Percentiles rank a stretch among this genome's conserved stretches.
Conservation (phyloP, 148 eudicot genomes). For the Euryodendron excelsum region DNA sequence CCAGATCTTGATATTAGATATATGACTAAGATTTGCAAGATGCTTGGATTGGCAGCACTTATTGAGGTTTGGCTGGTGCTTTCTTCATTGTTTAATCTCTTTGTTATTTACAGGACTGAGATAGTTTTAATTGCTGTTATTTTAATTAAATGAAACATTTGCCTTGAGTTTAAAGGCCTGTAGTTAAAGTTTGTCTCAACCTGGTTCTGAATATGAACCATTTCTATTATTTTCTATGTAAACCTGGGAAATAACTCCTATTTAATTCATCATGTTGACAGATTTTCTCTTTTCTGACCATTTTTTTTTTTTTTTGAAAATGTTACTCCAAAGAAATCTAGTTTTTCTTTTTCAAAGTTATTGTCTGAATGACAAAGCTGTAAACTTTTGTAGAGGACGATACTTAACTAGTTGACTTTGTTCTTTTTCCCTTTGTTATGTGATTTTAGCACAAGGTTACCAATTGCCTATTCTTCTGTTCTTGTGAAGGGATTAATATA, state of each 20-base stretch:
- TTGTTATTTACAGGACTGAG: too few relatives aligned
- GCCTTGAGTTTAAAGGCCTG: too few relatives aligned
- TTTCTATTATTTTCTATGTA: slow-evolving; percentile 5
- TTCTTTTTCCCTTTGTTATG: too few relatives aligned
- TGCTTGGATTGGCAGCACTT: slow-evolving; percentile 73
- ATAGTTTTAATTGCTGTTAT: neutral
- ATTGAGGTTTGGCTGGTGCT: slow-evolving; percentile 59
- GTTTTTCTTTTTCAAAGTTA: neutral
- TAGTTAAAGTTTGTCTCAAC: too few relatives aligned
- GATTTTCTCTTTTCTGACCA: too few relatives aligned
- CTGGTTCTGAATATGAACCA: neutral
- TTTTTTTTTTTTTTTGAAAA: neutral
- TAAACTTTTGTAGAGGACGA: neutral
- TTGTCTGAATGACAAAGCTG: neutral
- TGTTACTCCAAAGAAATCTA: too few relatives aligned
- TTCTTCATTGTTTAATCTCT: slow-evolving; percentile 16
- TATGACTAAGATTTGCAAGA: slow-evolving; percentile 79
- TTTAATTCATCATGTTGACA: neutral
- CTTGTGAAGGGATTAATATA: neutral
- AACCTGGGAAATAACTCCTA: neutral
- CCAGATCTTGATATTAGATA: slow-evolving; percentile 76
- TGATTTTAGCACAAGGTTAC: neutral
- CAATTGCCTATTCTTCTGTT: neutral
- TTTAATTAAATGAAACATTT: neutral
- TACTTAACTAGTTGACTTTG: neutral